These are phyloP conservation scores for Porogramme epimiltina DNA, from an alignment of 1,284 basidiomycete genomes.

Conservation along the genomic window DNA sequence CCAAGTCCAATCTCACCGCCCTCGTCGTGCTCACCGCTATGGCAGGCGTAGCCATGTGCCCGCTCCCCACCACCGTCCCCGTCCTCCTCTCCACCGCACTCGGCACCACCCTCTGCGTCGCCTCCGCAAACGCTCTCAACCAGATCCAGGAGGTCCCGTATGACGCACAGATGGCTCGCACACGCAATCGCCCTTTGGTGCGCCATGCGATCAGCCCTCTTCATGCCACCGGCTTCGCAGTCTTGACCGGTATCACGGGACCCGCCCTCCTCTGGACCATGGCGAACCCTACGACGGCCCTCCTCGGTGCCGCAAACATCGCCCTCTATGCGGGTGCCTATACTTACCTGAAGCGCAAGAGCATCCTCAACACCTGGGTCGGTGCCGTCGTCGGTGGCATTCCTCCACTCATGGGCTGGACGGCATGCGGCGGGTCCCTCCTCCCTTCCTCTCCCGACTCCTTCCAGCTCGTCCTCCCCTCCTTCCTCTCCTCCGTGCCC, in stretches of 20 bases:
- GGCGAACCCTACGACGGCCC: conserved; percentile 88
- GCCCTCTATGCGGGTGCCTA: conserved; percentile 91
- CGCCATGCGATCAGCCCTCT: conserved; percentile 80
- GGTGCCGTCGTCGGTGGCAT: conserved; percentile 92
- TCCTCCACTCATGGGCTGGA: conserved; percentile 98
- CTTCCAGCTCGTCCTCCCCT: conserved; percentile 59
- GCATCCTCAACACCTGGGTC: conserved; percentile 93
- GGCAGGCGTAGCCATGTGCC: conserved; percentile 92
- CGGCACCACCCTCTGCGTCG: conserved; percentile 90
- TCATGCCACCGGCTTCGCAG: conserved; percentile 85
- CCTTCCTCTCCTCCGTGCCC: conserved; percentile 38
- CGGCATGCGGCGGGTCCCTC: conserved; percentile 86
- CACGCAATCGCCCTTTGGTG: conserved; percentile 88
- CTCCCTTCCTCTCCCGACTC: conserved; percentile 66
- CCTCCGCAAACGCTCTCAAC: conserved; percentile 94
- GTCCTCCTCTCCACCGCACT: conserved; percentile 85
- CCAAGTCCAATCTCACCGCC: conserved; percentile 88
- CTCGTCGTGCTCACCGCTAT: conserved; percentile 91
- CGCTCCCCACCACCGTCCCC: conserved; percentile 80
- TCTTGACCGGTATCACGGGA: conserved; percentile 76
- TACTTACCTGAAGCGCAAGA: conserved; percentile 92
- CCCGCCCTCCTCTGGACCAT: conserved; percentile 80
- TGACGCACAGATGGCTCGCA: conserved; percentile 96
- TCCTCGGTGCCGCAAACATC: conserved; percentile 86
- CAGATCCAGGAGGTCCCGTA: conserved; percentile 95